Evolutionary conservation across 306 rosid genomes (phyloP), one percentile per base, ranked within the genome.

Genomic region (Glycyrrhiza uralensis): DNA sequence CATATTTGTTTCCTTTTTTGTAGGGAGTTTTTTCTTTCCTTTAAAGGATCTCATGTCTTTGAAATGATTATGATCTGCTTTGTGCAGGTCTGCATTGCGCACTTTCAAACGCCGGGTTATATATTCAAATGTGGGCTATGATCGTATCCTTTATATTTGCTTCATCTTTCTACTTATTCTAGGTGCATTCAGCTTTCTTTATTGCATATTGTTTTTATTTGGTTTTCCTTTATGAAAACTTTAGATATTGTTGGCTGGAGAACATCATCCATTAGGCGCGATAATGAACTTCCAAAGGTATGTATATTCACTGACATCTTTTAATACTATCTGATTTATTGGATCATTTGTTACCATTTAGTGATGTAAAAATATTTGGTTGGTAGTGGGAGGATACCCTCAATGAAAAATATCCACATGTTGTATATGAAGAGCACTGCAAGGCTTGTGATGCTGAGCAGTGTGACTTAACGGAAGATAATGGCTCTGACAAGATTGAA

Each of bases 241-340:
- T 39, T 68, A 94, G 98, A 91, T 83, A 87, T 95, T 50, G 99
- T 95, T 64, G 99, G 99, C 77, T 95, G 99, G 99, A 92, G 97
- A 89, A 95, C 99, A 69, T 86, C 99, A 44, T 79, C 83, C 55
- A 95, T 95, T 75, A 80, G 99, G 71, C 88, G 96, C 28, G 76
- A 82, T 41, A 76, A 68, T 63, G 99, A 95, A 67, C 91, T 92
- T 73, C 97, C 97, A 12, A 89, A 88, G 97, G 99, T 95, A 84
- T 55, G 99, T 95, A 84, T 55, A 49, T 36, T 72, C 56, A 10
- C 59, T 20, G 72, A 39, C 81, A 42, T 65, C 76, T 66, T 54
- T 70, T 57, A 1, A 39, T 47, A 35, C 70, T 78, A 52, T 55
- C 47, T 76, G 15, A 28, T 59, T 59, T 46, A 74, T 45, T 15